These are phyloP conservation scores for Bidens hawaiensis DNA, from an alignment of 140 eudicot species.

Conservation along the genomic window DNA sequence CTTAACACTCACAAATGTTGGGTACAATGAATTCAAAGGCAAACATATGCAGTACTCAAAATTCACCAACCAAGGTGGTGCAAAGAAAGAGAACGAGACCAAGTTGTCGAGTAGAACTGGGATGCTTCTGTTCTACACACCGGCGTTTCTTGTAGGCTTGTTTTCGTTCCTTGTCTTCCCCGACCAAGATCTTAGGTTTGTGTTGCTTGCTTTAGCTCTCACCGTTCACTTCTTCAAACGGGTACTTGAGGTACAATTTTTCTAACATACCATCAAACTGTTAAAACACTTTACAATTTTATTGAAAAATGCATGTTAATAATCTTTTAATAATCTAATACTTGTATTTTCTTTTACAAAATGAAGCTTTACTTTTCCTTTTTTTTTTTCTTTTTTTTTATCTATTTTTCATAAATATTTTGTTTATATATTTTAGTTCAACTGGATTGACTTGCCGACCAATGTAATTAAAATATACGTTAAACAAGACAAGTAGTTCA, in stretches of 20 bases:
- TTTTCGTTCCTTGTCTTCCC: constrained; percentile 37
- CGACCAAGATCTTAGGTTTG: constrained; percentile 31
- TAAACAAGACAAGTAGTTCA: no score
- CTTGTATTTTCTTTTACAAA: no score
- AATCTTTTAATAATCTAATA: no score
- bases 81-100: background rate
- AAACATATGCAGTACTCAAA: constrained; percentile 64
- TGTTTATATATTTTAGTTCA: no score
- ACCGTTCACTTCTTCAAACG: constrained; percentile 58
- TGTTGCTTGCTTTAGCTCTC: constrained; percentile 42
- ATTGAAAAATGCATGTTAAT: no score
- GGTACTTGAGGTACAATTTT: constrained; percentile 49
- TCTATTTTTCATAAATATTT: background rate
- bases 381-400: no score
- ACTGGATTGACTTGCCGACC: no score
- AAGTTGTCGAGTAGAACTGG: constrained; percentile 40
- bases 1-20: constrained; percentile 31
- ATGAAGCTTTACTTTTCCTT: background rate
- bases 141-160: constrained; percentile 44
- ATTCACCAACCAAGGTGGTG: constrained; percentile 29
- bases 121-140: constrained; percentile 49
- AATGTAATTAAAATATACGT: no score
- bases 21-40: constrained; percentile 48
- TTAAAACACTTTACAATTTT: no score
- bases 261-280: background rate